A percentile compares a stretch with the other conserved stretches of the same genome.
phyloP scores from a whole-genome alignment of 441 rosid genomes.

The Aquilaria agallochum region DNA sequence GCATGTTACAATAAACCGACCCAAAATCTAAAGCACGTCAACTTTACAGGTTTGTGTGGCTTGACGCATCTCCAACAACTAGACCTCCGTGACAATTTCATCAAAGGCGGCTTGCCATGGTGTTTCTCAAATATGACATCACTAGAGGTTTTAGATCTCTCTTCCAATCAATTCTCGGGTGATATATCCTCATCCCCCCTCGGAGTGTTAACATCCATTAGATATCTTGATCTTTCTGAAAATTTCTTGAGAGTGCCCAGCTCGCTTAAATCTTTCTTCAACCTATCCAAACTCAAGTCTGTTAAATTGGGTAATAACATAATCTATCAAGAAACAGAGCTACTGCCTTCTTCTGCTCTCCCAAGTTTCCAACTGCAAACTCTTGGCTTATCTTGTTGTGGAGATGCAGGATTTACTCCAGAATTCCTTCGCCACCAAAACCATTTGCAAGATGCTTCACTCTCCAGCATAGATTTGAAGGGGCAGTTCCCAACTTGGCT shows the following conservation, averaged over 20 bases:
- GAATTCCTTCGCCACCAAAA: slow-evolving; percentile 15
- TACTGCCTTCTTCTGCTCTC: not conserved
- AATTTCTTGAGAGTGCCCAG: slow-evolving; percentile 7
- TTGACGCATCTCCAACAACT: no score
- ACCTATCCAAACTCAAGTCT: slow-evolving; percentile 13
- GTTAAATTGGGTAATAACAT: not conserved
- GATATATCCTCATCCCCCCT: slow-evolving; percentile 8
- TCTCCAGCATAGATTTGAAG: slow-evolving; percentile 5
- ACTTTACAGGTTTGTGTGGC: no score
- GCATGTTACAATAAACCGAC: no score
- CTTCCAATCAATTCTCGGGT: slow-evolving; percentile 10
- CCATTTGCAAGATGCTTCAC: slow-evolving; percentile 2
- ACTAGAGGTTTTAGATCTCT: slow-evolving; percentile 2
- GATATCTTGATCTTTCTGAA: not conserved
- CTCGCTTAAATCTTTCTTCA: slow-evolving; percentile 6
- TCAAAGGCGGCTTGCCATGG: slow-evolving; percentile 10
- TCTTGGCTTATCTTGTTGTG: not conserved
- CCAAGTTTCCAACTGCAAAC: not conserved
- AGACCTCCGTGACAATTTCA: no score
- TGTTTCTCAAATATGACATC: slow-evolving; percentile 17
- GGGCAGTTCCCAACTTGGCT: slow-evolving; percentile 19
- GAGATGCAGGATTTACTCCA: not conserved
- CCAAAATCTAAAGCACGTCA: no score
- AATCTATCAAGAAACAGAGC: not conserved
- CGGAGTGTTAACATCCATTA: not conserved